Evolutionary conservation across 2,329 filamentous ascomycete genomes (phyloP).

Genomic region (Shiraia sp.): DNA sequence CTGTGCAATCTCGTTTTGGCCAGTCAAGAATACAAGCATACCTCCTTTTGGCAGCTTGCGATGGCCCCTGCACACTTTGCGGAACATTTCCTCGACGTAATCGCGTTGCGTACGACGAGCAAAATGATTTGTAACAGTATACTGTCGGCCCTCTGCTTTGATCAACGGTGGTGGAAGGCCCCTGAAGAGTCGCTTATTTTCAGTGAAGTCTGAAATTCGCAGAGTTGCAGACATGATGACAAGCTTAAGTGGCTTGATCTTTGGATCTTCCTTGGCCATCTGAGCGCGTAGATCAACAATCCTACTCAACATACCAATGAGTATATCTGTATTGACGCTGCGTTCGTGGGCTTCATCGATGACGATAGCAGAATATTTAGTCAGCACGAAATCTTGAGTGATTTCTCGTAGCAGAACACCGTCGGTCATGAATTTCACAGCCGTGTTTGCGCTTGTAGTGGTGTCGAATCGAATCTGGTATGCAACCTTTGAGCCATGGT

Average conservation of each 20-base stretch:
- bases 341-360: conserved; percentile 98
- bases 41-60: conserved; percentile 86
- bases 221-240: conserved; percentile 98
- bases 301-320: conserved; percentile 96
- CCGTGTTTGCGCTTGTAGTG: conserved; percentile 76
- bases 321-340: conserved; percentile 94
- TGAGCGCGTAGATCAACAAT: conserved; percentile 83
- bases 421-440: conserved; percentile 99
- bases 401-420: conserved; percentile 93
- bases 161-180: conserved; percentile 76
- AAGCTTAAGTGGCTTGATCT: conserved; percentile 77
- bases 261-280: conserved; percentile 71
- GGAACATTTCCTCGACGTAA: conserved; percentile 87
- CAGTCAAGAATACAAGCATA: conserved; percentile 92
- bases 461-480: conserved; percentile 95
- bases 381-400: conserved; percentile 82
- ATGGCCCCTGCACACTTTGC: conserved; percentile 85
- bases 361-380: conserved; percentile 89
- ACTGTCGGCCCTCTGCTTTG: conserved; percentile 89
- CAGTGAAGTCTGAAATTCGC: conserved; percentile 84
- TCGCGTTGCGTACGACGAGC: conserved; percentile 79
- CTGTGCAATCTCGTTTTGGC: conserved; percentile 85
- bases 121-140: conserved; percentile 88
- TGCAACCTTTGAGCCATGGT: conserved; percentile 75
- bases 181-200: conserved; percentile 80